These are phyloP conservation scores for Tarenaya hassleriana DNA, from an alignment of 345 rosid genomes.

Conservation along the genomic window DNA sequence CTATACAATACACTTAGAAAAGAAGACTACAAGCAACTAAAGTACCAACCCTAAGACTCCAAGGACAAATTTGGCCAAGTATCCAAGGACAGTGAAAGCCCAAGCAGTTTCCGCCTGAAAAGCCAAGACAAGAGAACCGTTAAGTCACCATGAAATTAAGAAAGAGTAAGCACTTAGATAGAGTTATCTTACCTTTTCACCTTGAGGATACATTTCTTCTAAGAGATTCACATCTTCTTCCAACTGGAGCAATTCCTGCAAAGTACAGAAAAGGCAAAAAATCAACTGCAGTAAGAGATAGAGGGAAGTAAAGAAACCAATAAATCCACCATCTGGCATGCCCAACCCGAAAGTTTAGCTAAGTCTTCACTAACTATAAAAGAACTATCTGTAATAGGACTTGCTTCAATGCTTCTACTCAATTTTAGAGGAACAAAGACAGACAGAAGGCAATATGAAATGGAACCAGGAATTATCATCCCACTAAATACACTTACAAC, in stretches of 20 bases:
- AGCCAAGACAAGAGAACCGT: constrained; percentile 5
- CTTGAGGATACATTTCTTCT: constrained; percentile 98
- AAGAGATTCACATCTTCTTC: constrained; percentile 97
- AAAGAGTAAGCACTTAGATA: background rate
- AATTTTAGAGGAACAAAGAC: too few relatives aligned
- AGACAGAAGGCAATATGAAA: too few relatives aligned
- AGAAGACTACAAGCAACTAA: background rate
- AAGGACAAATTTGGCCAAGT: constrained; percentile 79
- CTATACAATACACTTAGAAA: too few relatives aligned
- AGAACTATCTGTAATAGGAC: too few relatives aligned
- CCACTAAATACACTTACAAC: constrained; percentile 2
- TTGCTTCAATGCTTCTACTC: too few relatives aligned
- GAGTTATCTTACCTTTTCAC: constrained; percentile 66
- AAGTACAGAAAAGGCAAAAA: constrained; percentile 17
- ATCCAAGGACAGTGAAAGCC: constrained; percentile 96
- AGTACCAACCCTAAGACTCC: constrained; percentile 79
- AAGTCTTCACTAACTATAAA: background rate
- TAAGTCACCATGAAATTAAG: background rate
- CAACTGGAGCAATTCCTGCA: constrained; percentile 82
- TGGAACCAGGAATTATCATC: constrained; percentile 2
- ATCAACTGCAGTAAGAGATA: constrained; percentile 8
- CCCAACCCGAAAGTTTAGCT: background rate
- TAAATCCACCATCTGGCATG: constrained; percentile 6
- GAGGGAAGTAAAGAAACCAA: background rate
- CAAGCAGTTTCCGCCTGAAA: constrained; percentile 95